phyloP scores from a whole-genome alignment of 305 asterid genomes.

The Solanum hybrid region DNA sequence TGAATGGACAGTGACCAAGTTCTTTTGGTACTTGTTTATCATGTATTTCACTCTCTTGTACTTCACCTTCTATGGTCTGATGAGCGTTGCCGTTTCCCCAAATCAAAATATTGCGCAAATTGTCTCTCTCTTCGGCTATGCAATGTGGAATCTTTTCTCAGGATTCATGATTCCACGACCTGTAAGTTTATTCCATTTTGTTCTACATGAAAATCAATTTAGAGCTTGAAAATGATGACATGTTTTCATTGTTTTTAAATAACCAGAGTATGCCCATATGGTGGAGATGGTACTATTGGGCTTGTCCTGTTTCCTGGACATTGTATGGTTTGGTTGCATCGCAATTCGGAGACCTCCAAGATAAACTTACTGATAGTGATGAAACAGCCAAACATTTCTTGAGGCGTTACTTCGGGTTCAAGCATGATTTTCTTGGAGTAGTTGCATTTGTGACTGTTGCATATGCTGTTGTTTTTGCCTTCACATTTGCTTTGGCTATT shows the following conservation, averaged over 20 bases:
- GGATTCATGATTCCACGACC: neutral
- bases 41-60: neutral
- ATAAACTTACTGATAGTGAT: neutral
- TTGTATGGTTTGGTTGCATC: slow-evolving; percentile 6
- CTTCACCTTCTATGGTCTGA: neutral
- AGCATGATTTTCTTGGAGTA: slow-evolving; percentile 14
- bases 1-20: neutral
- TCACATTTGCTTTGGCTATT: slow-evolving; percentile 1
- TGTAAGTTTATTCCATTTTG: neutral
- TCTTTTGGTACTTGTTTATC: neutral
- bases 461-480: slow-evolving; percentile 1
- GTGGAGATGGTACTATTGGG: slow-evolving; percentile 8
- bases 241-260: neutral
- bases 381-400: slow-evolving; percentile 3
- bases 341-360: slow-evolving; percentile 7
- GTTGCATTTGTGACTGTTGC: neutral
- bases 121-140: neutral
- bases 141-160: neutral
- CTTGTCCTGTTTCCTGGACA: neutral
- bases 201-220: neutral
- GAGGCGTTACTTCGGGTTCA: slow-evolving; percentile 7
- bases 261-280: slow-evolving; percentile 1
- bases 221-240: neutral
- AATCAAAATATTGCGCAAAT: neutral
- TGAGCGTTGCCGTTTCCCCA: neutral